phyloP scores from a whole-genome alignment of 139 green algal species.

The Chlorella vulgaris region DNA sequence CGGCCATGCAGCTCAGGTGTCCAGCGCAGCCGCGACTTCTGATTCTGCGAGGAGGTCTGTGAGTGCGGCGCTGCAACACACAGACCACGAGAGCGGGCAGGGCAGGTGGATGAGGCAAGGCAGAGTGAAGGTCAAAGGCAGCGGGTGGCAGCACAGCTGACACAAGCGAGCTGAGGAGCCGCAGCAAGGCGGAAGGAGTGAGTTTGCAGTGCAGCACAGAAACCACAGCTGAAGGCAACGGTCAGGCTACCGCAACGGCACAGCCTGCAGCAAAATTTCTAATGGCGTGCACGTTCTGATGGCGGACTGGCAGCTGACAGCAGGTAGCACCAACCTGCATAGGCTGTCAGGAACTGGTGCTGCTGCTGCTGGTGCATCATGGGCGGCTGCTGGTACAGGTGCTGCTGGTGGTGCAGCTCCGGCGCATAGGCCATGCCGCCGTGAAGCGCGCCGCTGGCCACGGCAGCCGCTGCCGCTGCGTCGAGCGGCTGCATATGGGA shows the following conservation, averaged over 20 bases:
- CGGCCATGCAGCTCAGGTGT: constrained; percentile 75
- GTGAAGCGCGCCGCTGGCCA: not conserved
- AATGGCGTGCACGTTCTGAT: too few species aligned
- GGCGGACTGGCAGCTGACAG: not conserved
- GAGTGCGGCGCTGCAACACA: not conserved
- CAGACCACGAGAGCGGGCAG: not conserved
- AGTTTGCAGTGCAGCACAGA: too few species aligned
- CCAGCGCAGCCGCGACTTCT: constrained; percentile 74
- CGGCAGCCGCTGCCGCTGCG: not conserved
- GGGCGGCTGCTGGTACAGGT: constrained; percentile 27
- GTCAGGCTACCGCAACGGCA: not conserved
- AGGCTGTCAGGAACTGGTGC: not conserved
- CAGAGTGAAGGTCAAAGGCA: too few species aligned
- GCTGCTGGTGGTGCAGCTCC: constrained; percentile 12
- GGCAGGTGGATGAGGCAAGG: not conserved
- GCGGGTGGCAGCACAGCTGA: too few species aligned
- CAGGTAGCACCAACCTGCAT: not conserved
- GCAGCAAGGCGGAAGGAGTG: too few species aligned
- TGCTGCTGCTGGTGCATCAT: constrained; percentile 25
- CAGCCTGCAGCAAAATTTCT: not conserved
- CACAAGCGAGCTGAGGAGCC: not conserved
- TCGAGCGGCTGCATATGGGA: not conserved
- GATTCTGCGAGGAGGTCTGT: not conserved
- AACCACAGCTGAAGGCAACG: not conserved
- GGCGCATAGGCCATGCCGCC: not conserved